phyloP scores from a whole-genome alignment of 768 basidiomycete genomes.

The Leucosporidium creatinivorum region DNA sequence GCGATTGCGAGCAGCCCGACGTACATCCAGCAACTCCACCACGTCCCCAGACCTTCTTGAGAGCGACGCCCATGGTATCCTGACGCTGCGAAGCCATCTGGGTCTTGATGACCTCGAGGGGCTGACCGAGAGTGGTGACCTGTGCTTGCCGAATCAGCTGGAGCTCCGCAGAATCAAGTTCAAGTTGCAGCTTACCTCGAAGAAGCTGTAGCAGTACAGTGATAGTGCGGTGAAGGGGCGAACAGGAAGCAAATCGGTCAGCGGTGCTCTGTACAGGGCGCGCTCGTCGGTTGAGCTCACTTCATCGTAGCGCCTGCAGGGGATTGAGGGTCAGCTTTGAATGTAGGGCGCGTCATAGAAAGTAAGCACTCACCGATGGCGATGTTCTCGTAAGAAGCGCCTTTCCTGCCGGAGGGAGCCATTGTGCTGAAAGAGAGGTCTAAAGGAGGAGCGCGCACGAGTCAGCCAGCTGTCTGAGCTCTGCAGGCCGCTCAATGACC shows the following conservation, averaged over 20 bases:
- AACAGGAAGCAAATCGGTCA: too few relatives aligned
- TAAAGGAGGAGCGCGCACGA: background rate
- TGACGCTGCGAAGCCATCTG: conserved; percentile 95
- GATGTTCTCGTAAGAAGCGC: conserved; percentile 69
- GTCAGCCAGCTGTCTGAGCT: too few relatives aligned
- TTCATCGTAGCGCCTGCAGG: too few relatives aligned
- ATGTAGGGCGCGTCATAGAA: too few relatives aligned
- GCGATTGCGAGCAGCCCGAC: background rate
- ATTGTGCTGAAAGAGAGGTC: background rate
- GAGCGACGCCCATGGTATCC: conserved; percentile 81
- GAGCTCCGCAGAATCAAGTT: too few relatives aligned
- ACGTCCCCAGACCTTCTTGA: conserved; percentile 78
- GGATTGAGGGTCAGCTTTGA: too few relatives aligned
- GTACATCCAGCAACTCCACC: conserved; percentile 70
- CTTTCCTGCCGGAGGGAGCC: conserved; percentile 51
- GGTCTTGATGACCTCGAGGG: conserved; percentile 94
- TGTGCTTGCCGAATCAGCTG: conserved; percentile 38
- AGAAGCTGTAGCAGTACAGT: too few relatives aligned
- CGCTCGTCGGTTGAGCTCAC: too few relatives aligned
- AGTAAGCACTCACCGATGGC: conserved; percentile 49
- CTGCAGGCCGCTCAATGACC: too few relatives aligned
- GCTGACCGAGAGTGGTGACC: conserved; percentile 97
- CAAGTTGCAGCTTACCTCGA: too few relatives aligned
- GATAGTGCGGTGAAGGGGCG: too few relatives aligned
- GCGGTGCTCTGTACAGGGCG: too few relatives aligned